phyloP scores from a whole-genome alignment of 1,284 basidiomycete genomes.

The Naganishia sp. region DNA sequence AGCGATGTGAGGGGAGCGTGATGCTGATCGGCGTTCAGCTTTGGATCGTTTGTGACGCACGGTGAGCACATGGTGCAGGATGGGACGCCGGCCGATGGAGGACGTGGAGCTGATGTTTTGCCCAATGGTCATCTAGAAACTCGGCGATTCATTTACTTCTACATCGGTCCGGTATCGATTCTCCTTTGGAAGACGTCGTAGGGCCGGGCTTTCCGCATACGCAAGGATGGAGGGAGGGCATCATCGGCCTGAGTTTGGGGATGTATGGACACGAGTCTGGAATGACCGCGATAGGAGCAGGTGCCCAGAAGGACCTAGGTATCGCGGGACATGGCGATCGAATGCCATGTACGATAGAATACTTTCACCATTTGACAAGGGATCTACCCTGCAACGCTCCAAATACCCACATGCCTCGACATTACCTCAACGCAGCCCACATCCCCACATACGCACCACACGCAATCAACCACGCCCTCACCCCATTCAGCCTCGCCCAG shows the following conservation, averaged over 20 bases:
- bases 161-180: constrained; percentile 82
- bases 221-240: too few relatives aligned
- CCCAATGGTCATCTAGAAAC: constrained; percentile 65
- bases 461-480: background rate
- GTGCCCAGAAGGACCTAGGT: too few relatives aligned
- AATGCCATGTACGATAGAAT: too few relatives aligned
- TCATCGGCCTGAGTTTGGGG: too few relatives aligned
- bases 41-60: constrained; percentile 95
- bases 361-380: too few relatives aligned
- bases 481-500: constrained; percentile 6
- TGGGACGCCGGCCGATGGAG: background rate
- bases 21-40: constrained; percentile 52
- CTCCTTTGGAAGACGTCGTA: constrained; percentile 88
- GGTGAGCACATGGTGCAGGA: constrained; percentile 58
- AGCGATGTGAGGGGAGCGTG: background rate
- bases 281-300: too few relatives aligned
- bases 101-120: background rate
- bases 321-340: too few relatives aligned
- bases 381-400: too few relatives aligned
- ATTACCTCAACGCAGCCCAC: background rate
- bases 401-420: too few relatives aligned
- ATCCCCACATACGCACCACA: background rate
- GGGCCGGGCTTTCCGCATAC: background rate
- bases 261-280: too few relatives aligned
- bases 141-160: constrained; percentile 96